Conservation (phyloP, 345 rosid genomes). For the Eucalyptus polybractea region DNA sequence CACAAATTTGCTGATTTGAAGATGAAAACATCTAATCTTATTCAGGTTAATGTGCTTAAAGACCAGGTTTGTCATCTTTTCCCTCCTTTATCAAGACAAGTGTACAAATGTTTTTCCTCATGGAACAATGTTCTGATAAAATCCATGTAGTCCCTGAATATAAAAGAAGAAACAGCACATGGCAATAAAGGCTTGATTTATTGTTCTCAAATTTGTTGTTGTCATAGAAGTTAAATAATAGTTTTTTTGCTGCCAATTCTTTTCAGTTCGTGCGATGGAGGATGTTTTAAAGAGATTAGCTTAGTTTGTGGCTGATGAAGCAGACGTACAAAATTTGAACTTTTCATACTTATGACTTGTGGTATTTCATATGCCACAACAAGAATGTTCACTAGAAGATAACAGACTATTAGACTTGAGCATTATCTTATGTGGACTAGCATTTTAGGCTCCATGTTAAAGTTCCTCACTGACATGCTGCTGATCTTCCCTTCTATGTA, state of each 20-base stretch:
- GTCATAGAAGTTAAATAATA: neutral
- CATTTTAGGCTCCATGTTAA: neutral
- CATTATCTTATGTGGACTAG: neutral
- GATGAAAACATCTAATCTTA: conserved; percentile 68
- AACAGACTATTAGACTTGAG: neutral
- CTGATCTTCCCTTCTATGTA: neutral
- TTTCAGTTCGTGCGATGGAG: neutral
- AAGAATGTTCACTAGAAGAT: neutral
- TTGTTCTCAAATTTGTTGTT: neutral
- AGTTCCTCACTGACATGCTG: neutral
- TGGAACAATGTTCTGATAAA: neutral
- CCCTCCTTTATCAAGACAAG: neutral
- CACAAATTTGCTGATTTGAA: conserved; percentile 66
- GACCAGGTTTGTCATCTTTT: conserved; percentile 46
- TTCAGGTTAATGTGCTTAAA: conserved; percentile 58
- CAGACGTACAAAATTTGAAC: neutral
- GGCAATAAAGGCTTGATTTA: neutral
- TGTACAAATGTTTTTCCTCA: neutral
- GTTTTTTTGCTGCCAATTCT: neutral
- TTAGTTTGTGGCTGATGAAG: neutral
- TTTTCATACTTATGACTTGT: neutral
- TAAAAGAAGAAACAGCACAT: neutral
- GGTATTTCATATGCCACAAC: neutral
- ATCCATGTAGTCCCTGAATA: neutral
- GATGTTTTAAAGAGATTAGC: neutral